A percentile compares a stretch with the other conserved stretches of the same genome.
Evolutionary conservation across 371 early-diverging fungal genomes (phyloP).

Genomic region (Chytridium lagenaria): DNA sequence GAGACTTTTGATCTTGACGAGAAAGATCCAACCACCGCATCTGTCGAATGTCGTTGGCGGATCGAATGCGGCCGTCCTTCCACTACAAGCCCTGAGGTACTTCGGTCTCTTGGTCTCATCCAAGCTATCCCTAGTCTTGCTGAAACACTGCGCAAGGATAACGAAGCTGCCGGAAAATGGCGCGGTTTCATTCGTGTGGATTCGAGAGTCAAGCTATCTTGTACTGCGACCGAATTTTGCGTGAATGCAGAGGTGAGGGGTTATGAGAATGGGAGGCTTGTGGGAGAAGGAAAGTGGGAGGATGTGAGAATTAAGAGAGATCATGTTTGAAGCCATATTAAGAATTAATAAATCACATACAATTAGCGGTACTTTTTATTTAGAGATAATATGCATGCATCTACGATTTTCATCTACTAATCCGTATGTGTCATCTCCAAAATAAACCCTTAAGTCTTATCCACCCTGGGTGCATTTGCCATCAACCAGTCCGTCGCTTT

Average conservation of each 20-base stretch:
- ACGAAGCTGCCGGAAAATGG: neutral
- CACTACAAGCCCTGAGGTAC: neutral
- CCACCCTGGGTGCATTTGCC: slow-evolving; percentile 28
- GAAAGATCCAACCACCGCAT: neutral
- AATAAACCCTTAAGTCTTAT: too few species aligned
- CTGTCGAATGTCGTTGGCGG: slow-evolving; percentile 3
- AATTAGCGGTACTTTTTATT: too few species aligned
- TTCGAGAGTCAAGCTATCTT: neutral
- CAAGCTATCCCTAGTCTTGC: neutral
- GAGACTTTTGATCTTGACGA: neutral
- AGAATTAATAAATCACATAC: neutral
- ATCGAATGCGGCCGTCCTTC: slow-evolving; percentile 3
- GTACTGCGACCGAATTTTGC: slow-evolving; percentile 1
- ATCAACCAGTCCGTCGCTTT: slow-evolving; percentile 66
- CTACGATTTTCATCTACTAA: neutral
- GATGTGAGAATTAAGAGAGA: slow-evolving; percentile 3
- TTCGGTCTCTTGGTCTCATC: neutral
- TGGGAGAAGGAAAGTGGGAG: slow-evolving; percentile 11
- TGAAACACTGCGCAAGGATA: neutral
- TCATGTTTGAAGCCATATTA: neutral
- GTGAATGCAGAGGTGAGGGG: slow-evolving; percentile 11
- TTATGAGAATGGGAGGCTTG: slow-evolving; percentile 21
- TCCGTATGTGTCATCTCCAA: too few species aligned
- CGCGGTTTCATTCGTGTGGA: slow-evolving; percentile 13
- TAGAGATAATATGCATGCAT: too few species aligned